A percentile compares a stretch with the other conserved stretches of the same genome.
phyloP scores from a whole-genome alignment of 2,329 filamentous ascomycete genomes.

The Microcyclospora tardicrescens region DNA sequence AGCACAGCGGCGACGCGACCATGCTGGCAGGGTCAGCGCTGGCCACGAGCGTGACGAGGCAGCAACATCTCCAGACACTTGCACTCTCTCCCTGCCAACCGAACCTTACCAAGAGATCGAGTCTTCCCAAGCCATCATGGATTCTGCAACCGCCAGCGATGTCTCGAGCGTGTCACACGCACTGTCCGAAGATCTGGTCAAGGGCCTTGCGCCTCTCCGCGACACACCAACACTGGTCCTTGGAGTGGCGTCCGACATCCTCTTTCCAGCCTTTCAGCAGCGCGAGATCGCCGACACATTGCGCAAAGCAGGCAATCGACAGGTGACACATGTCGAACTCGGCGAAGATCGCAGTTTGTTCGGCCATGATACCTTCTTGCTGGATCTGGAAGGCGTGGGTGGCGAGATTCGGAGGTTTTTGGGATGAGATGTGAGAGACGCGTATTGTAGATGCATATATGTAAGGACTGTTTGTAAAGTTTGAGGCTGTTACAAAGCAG shows the following conservation, averaged over 20 bases:
- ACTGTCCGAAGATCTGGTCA: conserved; percentile 60
- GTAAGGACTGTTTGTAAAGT: too few relatives aligned
- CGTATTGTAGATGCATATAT: neutral
- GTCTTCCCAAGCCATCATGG: conserved; percentile 33
- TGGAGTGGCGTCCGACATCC: conserved; percentile 87
- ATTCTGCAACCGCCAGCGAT: conserved; percentile 7
- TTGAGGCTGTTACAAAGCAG: too few relatives aligned
- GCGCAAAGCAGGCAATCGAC: conserved; percentile 60
- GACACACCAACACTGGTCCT: conserved; percentile 77
- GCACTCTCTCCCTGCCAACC: conserved; percentile 71
- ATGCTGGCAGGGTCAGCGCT: conserved; percentile 40
- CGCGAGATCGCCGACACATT: conserved; percentile 81
- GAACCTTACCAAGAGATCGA: conserved; percentile 77
- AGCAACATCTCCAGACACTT: conserved; percentile 36
- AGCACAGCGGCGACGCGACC: conserved; percentile 47
- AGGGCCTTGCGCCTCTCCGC: conserved; percentile 56
- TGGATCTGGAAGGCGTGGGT: conserved; percentile 86
- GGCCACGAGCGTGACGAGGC: conserved; percentile 2
- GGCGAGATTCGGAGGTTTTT: conserved; percentile 72
- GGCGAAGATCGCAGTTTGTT: conserved; percentile 91
- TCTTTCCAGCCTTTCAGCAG: conserved; percentile 98
- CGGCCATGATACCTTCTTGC: conserved; percentile 88
- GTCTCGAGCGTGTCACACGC: neutral
- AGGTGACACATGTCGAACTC: conserved; percentile 77
- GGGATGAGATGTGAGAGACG: conserved; percentile 30